These are phyloP conservation scores for Linum tenue DNA, from an alignment of 345 rosid genomes.

Conservation along the genomic window DNA sequence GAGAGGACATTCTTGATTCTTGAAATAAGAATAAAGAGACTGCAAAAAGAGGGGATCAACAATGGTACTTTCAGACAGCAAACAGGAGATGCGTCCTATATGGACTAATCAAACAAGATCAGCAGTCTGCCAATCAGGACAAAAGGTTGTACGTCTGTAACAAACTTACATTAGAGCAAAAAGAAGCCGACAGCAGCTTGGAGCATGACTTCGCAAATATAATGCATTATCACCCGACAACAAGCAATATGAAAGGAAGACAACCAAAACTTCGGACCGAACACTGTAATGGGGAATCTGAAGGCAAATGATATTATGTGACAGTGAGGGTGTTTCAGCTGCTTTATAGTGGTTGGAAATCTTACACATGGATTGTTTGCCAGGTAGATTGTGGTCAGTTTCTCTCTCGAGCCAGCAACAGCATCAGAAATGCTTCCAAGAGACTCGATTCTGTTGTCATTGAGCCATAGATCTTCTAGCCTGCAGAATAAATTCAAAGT, in stretches of 20 bases:
- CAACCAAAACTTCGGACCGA: neutral
- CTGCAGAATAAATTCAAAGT: constrained; percentile 30
- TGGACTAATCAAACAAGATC: too few species aligned
- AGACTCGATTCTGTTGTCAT: constrained; percentile 1
- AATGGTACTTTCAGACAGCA: neutral
- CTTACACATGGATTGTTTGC: constrained; percentile 93
- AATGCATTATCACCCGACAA: neutral
- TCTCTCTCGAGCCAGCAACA: constrained; percentile 65
- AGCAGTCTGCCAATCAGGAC: too few species aligned
- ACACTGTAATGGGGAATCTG: constrained; percentile 1
- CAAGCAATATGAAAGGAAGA: constrained; percentile 1
- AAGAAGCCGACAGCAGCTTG: neutral
- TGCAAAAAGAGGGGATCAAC: neutral
- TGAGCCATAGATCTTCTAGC: constrained; percentile 49
- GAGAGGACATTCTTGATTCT: too few species aligned
- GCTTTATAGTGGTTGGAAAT: constrained; percentile 9
- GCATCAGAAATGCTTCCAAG: constrained; percentile 25
- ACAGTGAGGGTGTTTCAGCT: constrained; percentile 2
- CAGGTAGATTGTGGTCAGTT: constrained; percentile 83
- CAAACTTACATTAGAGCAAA: neutral
- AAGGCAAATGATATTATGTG: constrained; percentile 5
- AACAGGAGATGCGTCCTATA: neutral
- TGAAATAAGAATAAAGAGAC: too few species aligned
- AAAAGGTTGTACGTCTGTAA: neutral
- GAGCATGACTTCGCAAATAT: neutral